These are phyloP conservation scores for Globisporangium orthogonon DNA, from an alignment of 352 stramenopile genomes.

Conservation along the genomic window DNA sequence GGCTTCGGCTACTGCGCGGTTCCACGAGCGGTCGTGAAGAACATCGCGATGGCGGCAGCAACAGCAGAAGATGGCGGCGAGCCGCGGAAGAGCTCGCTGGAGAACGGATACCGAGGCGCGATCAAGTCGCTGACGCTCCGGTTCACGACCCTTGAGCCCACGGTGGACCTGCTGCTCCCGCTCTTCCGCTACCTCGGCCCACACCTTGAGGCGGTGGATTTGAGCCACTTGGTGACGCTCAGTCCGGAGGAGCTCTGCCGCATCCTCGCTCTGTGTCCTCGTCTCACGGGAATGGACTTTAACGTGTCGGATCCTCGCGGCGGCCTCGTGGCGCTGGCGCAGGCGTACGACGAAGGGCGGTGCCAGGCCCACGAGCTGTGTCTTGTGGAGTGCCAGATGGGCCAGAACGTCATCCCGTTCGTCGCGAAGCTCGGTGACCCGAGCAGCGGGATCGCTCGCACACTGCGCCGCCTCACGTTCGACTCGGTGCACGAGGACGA, in stretches of 20 bases:
- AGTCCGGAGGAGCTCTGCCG: not conserved
- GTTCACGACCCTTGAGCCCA: not conserved
- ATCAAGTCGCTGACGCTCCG: conserved; percentile 1
- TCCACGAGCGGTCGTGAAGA: not conserved
- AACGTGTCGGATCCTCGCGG: not conserved
- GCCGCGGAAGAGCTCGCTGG: not conserved
- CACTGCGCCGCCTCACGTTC: not conserved
- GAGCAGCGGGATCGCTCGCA: not conserved
- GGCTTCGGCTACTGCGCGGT: conserved; percentile 3
- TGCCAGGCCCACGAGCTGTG: not conserved
- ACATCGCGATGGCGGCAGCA: not conserved
- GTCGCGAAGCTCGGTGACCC: not conserved
- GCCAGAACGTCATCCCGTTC: not conserved
- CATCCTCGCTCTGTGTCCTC: not conserved
- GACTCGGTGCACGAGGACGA: not conserved
- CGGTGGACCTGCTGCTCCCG: not conserved
- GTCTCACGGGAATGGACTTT: not conserved
- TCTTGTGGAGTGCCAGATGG: not conserved
- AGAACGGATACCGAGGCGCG: not conserved
- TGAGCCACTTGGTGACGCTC: not conserved
- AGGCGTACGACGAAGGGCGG: not conserved
- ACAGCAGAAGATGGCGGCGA: not conserved
- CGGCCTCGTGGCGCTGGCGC: not conserved
- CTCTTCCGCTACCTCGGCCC: conserved; percentile 1
- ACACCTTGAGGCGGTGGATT: not conserved